Conservation (phyloP, 257 asterid genomes). For the Petrea volubilis region DNA sequence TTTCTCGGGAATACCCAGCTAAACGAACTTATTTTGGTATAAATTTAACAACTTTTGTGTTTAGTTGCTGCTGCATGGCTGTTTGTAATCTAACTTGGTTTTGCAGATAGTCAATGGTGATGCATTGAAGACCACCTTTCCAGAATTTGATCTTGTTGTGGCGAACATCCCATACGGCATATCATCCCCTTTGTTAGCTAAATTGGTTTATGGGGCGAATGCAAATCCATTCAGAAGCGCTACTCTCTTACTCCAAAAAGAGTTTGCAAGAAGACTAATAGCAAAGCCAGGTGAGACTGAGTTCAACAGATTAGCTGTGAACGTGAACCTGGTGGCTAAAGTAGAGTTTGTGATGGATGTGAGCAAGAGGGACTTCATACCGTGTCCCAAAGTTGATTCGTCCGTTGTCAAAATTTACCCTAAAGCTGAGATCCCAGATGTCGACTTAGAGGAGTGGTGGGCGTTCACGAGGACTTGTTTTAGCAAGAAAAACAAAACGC, state of each 20-base stretch:
- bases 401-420: slow-evolving; percentile 76
- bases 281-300: slow-evolving; percentile 88
- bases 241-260: slow-evolving; percentile 82
- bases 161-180: slow-evolving; percentile 95
- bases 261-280: slow-evolving; percentile 75
- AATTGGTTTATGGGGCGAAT: slow-evolving; percentile 55
- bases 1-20: not conserved
- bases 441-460: slow-evolving; percentile 82
- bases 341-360: slow-evolving; percentile 86
- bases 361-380: slow-evolving; percentile 85
- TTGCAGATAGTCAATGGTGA: slow-evolving; percentile 70
- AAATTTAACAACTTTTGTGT: not conserved
- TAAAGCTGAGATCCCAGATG: slow-evolving; percentile 53
- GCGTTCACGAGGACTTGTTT: slow-evolving; percentile 87
- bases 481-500: slow-evolving; percentile 77
- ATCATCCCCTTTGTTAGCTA: slow-evolving; percentile 84
- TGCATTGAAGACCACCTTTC: slow-evolving; percentile 75
- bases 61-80: not conserved
- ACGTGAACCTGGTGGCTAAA: slow-evolving; percentile 75
- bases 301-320: slow-evolving; percentile 79
- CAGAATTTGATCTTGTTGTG: slow-evolving; percentile 75
- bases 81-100: not conserved
- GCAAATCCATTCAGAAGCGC: slow-evolving; percentile 65
- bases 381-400: slow-evolving; percentile 87
- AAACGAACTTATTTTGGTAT: not conserved